Evolutionary conservation across 208 protist genomes (phyloP), one percentile per base, ranked within the genome.

Genomic region (Leishmania martiniquensis): DNA sequence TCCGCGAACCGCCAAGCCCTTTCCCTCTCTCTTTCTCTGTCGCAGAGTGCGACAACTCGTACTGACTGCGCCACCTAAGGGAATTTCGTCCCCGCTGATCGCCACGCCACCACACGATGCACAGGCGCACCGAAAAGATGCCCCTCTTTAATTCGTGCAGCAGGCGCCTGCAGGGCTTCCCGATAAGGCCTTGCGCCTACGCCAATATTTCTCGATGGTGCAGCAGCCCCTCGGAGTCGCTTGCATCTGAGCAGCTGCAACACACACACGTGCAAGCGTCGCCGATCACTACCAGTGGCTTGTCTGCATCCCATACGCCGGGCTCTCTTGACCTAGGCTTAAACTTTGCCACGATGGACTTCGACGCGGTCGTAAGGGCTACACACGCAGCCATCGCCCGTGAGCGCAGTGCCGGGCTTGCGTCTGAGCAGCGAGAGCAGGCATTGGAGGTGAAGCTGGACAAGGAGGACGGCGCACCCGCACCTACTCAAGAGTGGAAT

Each of bases 341-440:
- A 3, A 84, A 90, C 70, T 83, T 96, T n/a, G 78, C 83, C 47
- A 78, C 85, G 34, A 89, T 88, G 80, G 87, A 96, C 69, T 94
- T 96, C 80, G 72, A 69, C 4, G 78, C 77, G 12, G 70, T 91
- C 7, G 87, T 78, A 9, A 77, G 72, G 47, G 84, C 85, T 1
- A 93, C 85, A 20, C 68, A 84, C 12, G 73, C 81, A 39, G 83
- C 86, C 6, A 86, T 92, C 29, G 72, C 78, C 15, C 77, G 73
- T 13, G 84, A 86, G 65, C 73, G 75, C 10, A 51, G 55, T 55
- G 32, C 52, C 45, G 60, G 20, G 22, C 51, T 20, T 45, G n/a
- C 72, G 51, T 60, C 22, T 52, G 17, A 29, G 34, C 59, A 76
- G 39, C 72, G 80, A 5, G 54, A 74, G 32, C 70, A 73, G 17